Evolutionary conservation across 192 early-diverging fungal species (phyloP).

Genomic region (Coemansia sp.): DNA sequence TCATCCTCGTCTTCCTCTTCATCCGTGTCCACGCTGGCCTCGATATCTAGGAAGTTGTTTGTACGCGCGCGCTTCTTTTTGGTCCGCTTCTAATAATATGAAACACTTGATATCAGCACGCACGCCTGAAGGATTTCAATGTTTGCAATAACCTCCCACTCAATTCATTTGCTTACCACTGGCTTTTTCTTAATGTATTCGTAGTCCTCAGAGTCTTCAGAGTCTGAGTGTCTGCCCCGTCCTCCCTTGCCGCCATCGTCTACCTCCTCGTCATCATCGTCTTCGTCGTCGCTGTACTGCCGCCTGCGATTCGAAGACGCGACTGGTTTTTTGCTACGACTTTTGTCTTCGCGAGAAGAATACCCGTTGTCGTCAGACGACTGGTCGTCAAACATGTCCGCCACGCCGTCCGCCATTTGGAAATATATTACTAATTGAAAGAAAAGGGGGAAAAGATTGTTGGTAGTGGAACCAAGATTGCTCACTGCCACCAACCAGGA

Average conservation of each 20-base stretch:
- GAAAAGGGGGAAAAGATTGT: background rate
- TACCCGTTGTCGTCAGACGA: constrained; percentile 63
- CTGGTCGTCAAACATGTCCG: constrained; percentile 70
- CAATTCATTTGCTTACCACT: background rate
- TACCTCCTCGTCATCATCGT: constrained; percentile 23
- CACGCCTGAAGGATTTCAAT: background rate
- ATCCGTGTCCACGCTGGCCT: constrained; percentile 74
- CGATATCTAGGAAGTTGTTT: constrained; percentile 68
- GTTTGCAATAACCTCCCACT: background rate
- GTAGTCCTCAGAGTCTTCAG: constrained; percentile 1
- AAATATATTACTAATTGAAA: background rate
- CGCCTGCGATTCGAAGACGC: constrained; percentile 16
- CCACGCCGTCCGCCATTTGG: constrained; percentile 61
- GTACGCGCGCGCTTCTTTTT: constrained; percentile 36
- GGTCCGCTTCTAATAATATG: constrained; percentile 1
- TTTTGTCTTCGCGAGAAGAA: constrained; percentile 10
- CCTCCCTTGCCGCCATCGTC: constrained; percentile 51
- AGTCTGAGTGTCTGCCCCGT: constrained; percentile 3
- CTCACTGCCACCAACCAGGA: background rate
- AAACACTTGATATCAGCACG: background rate
- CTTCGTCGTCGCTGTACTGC: constrained; percentile 29
- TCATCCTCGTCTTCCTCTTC: constrained; percentile 80
- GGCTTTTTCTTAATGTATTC: background rate
- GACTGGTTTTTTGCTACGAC: constrained; percentile 2
- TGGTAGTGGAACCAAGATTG: background rate